Percentiles rank a stretch among this genome's conserved stretches.
Evolutionary conservation across 352 stramenopile genomes (phyloP).

Genomic region (Phytophthora quininea): DNA sequence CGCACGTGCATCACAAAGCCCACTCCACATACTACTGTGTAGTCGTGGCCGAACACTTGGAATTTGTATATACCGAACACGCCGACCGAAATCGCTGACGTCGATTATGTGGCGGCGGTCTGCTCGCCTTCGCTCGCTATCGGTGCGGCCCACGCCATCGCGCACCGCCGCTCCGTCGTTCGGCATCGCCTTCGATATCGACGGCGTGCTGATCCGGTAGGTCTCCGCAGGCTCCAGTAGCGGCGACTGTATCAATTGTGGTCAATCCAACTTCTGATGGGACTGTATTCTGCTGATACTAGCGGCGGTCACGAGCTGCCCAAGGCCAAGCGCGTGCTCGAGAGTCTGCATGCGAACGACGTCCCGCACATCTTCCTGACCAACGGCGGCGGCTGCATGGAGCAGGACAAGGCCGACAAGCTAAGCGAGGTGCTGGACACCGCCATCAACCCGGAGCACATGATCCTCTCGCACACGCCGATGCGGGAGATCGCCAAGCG

Average conservation of each 20-base stretch:
- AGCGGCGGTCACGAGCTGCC: conserved; percentile 78
- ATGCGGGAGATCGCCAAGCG: conserved; percentile 79
- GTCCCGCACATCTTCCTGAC: conserved; percentile 92
- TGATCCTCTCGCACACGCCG: conserved; percentile 90
- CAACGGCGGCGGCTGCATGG: conserved; percentile 89
- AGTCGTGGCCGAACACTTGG: too few relatives aligned
- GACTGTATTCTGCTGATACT: background rate
- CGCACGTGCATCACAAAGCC: too few relatives aligned
- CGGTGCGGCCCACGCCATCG: background rate
- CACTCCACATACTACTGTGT: too few relatives aligned
- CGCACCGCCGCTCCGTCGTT: conserved; percentile 41
- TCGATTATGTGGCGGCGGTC: conserved; percentile 28
- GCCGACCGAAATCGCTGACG: background rate
- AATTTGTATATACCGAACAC: too few relatives aligned
- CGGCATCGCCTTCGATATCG: conserved; percentile 92
- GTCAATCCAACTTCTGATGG: background rate
- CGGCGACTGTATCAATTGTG: background rate
- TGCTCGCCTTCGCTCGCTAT: conserved; percentile 13
- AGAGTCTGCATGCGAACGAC: conserved; percentile 58
- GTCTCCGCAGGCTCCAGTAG: background rate
- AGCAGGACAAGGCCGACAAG: conserved; percentile 82
- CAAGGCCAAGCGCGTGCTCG: conserved; percentile 67
- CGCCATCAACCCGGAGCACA: conserved; percentile 70
- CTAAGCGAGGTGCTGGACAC: conserved; percentile 67
- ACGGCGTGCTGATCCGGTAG: conserved; percentile 90